Percentiles rank a stretch among this genome's conserved stretches.
These are phyloP conservation scores for Evernia prunastri DNA, from an alignment of 495 filamentous ascomycete genomes.

Conservation along the genomic window DNA sequence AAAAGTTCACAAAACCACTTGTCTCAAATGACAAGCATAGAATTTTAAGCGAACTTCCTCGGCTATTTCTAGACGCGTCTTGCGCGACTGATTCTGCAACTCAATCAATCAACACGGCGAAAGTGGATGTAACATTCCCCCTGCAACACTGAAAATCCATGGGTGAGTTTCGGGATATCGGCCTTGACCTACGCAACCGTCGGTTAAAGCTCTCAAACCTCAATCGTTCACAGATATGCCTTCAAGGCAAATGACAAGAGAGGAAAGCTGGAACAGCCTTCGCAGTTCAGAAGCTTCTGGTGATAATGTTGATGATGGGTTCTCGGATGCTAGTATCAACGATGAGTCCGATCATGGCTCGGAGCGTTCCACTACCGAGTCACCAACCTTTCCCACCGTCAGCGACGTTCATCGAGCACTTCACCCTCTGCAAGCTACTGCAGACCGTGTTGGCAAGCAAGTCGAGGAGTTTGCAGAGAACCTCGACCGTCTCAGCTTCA, in stretches of 20 bases:
- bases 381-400: conserved; percentile 41
- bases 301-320: conserved; percentile 16
- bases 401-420: conserved; percentile 45
- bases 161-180: not conserved
- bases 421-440: conserved; percentile 50
- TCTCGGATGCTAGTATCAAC: conserved; percentile 20
- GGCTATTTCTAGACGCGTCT: not conserved
- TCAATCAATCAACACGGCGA: not conserved
- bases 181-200: not conserved
- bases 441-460: conserved; percentile 55
- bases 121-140: not conserved
- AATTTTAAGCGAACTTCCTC: conserved; percentile 13
- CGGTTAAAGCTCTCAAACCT: not conserved
- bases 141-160: not conserved
- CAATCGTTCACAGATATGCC: conserved; percentile 3
- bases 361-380: conserved; percentile 24
- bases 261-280: conserved; percentile 26
- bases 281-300: conserved; percentile 23
- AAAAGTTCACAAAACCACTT: conserved; percentile 19
- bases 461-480: conserved; percentile 60
- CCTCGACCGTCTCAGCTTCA: conserved; percentile 48
- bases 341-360: conserved; percentile 10
- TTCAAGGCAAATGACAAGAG: conserved; percentile 14
- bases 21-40: no score
- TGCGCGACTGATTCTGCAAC: not conserved